Evolutionary conservation across 2,329 filamentous ascomycete genomes (phyloP), one percentile per base, ranked within the genome.

Genomic region (Escovopsis sp.): DNA sequence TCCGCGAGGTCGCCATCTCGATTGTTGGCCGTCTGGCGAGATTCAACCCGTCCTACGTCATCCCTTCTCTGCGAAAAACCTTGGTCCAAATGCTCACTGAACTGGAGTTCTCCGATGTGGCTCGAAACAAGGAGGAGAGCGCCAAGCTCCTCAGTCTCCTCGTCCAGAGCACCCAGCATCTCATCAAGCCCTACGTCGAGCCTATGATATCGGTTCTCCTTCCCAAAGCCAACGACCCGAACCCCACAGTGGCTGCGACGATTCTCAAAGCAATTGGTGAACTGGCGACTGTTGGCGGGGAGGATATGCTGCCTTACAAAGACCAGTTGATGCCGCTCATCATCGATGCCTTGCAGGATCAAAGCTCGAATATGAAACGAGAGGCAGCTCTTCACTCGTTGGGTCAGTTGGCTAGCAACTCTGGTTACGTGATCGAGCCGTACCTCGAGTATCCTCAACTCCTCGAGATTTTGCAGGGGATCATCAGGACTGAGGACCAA

Each of bases 151-250:
- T 98, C 47, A 94, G 88, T 51, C 75, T 96, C 43, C 76, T 98
- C 33, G 89, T 96, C 7, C 82, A 87, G 48, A 93, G 95, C 54
- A 89, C 91, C 0, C 89, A 93, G 45, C 82, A 81, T 42, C 72
- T 98, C 11, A 94, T 98, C 57, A 89, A 89, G 58, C 89, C 91
- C 3, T 96, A 96, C 53, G 91, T 98, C 37, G 87, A 95, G 54
- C 87, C 91, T 2, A 96, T 98, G 75, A 84, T 96, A 41, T 82
- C 82, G 11, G 87, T 95, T 2, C 72, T 98, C n/a, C 67, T 98
- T 2, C 91, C 91, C 1, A 96, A 95, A 58, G 85, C 89, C 6
- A 80, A 76, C 43, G 93, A 98, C 57, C 61, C 76, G 1, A 91
- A 86, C 50, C 76, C 88, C 0, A 84, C 85, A 33, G 91, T 98